These are phyloP conservation scores for Maudiozyma turicensis DNA, from an alignment of 805 yeast species.

Conservation along the genomic window DNA sequence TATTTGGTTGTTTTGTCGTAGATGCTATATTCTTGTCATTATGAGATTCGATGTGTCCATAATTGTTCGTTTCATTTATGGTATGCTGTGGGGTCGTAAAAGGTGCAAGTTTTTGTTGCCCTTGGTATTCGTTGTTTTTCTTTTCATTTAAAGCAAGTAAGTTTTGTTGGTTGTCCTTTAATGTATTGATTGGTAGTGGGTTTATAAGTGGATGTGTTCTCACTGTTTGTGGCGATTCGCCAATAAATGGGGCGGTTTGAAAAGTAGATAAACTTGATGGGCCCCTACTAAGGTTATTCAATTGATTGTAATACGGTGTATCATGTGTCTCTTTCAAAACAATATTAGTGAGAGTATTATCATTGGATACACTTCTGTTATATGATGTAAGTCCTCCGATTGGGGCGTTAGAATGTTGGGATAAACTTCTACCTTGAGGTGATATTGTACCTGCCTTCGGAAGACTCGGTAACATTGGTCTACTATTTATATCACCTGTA, in stretches of 20 bases:
- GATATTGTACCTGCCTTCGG: neutral
- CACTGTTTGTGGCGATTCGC: neutral
- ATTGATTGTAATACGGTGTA: neutral
- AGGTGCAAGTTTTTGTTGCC: too few species aligned
- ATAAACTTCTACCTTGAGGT: neutral
- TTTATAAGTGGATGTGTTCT: neutral
- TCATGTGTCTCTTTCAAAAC: neutral
- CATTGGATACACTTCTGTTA: neutral
- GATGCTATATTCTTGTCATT: neutral
- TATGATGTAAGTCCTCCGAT: neutral
- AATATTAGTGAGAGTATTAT: neutral
- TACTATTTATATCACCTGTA: neutral
- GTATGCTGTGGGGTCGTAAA: too few species aligned
- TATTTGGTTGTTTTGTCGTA: neutral
- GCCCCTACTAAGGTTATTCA: neutral
- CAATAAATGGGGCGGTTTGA: neutral
- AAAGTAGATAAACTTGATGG: neutral
- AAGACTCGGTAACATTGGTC: conserved; percentile 2
- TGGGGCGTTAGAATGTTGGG: neutral
- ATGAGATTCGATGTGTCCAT: neutral
- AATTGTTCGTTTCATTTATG: too few species aligned
- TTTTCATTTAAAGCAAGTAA: neutral
- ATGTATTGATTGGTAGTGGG: neutral
- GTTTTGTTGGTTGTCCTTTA: neutral
- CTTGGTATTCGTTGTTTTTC: neutral